A percentile compares a stretch with the other conserved stretches of the same genome.
phyloP scores from a whole-genome alignment of 805 yeast species.

The Lachancea nothofagi region DNA sequence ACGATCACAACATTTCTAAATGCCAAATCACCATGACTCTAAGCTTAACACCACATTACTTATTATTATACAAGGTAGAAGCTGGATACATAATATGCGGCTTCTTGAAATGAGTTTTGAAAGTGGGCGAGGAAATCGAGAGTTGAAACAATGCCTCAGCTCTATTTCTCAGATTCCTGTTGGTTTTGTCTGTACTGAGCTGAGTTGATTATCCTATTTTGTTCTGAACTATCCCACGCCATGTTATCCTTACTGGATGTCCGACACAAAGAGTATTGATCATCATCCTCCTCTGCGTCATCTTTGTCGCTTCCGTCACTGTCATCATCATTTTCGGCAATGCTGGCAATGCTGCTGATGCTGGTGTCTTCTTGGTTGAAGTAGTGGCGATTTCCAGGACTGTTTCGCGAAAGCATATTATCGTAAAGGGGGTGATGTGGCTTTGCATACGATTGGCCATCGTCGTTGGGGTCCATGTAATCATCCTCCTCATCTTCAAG shows the following conservation, averaged over 20 bases:
- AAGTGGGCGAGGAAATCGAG: too few species aligned
- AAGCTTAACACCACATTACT: too few species aligned
- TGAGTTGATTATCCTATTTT: constrained; percentile 24
- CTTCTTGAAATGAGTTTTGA: too few species aligned
- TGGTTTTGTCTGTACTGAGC: constrained; percentile 21
- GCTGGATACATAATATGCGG: too few species aligned
- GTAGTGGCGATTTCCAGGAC: constrained; percentile 4
- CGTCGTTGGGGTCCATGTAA: constrained; percentile 76
- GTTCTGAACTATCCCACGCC: constrained; percentile 29
- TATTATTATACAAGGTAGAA: too few species aligned
- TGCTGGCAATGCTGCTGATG: constrained; percentile 17
- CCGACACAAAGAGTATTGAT: constrained; percentile 29
- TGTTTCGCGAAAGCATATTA: constrained; percentile 29
- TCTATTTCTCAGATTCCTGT: constrained; percentile 6
- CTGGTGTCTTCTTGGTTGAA: constrained; percentile 16
- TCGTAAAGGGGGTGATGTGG: constrained; percentile 53
- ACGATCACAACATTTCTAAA: too few species aligned
- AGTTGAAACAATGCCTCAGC: too few species aligned
- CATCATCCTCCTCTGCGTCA: constrained; percentile 30
- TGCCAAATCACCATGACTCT: too few species aligned
- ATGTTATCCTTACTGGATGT: constrained; percentile 31
- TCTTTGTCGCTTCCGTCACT: constrained; percentile 16
- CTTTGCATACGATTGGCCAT: constrained; percentile 67
- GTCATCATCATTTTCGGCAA: constrained; percentile 20
- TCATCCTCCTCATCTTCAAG: constrained; percentile 53